Base-by-base conservation (phyloP, 768 basidiomycete genomes). In the Lenzites betulinus region DNA sequence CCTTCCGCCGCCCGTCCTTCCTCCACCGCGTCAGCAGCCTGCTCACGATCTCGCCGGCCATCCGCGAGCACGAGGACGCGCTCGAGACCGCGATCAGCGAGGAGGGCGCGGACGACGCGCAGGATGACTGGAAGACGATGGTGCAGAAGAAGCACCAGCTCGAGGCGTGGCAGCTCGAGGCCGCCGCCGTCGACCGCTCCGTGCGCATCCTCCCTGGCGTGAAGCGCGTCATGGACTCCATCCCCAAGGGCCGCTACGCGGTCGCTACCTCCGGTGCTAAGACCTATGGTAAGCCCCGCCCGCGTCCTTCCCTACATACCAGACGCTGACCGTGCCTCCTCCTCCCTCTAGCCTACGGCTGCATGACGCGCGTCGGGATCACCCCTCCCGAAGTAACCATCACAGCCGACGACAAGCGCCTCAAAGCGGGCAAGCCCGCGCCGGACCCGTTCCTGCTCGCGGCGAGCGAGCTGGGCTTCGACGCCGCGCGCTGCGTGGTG, bases 201-300 rank as follows among this genome's bases (percentile, higher is more conserved):
- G 86, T 90, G 39, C 80, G 79, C 54, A 89, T 90, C 65, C 79
- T 91, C 1, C 89, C 89, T 26, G 88, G 89, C 41, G 89, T 90
- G 3, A 78, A 78, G 68, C 75, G 72, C 60, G 78, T 91, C 77
- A 86, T 91, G 62, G 77, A 79, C 54, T 84, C 86, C 7, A 78
- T 91, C 51, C 88, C 89, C 4, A 73, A 77, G 53, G 86, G 83
- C n/a, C 78, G 77, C 42, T 90, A 85, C 67, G 88, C 87, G 20
- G 86, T 90, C 18, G 88, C 88, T 2, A 90, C 89, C 0, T 88
- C 87, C 0, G 88, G 87, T 5, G 88, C 89, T 3, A 86, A 83
- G 71, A 89, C 86, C 1, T 88, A 88, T 60, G 82, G 82, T 85
- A 67, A 30, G 56, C 60, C 80, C 72, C 23, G 3, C 25, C 51